Base-by-base conservation (phyloP, 2,329 filamentous ascomycete species). In the Dactylella cylindrospora region DNA sequence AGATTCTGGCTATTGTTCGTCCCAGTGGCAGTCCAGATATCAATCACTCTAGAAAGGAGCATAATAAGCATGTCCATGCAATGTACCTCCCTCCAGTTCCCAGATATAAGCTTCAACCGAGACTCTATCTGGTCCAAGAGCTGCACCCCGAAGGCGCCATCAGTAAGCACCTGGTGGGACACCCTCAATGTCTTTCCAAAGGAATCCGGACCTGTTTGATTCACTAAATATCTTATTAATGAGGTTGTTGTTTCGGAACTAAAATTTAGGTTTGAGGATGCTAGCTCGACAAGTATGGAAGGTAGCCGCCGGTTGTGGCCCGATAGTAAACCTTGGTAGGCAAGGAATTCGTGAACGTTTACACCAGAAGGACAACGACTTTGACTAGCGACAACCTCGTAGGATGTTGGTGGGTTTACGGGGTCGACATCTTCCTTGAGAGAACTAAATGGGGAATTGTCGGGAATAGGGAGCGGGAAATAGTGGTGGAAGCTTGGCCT, bases 11-110 rank as follows among this genome's bases (percentile, higher is more conserved):
- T 67, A 66, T 0, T 51, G 36, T 29, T 22, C 40, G 5, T 52
- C 50, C 1, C 39, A 26, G 3, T 61, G 25, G 70, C 66, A 17
- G 40, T 65, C 45, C 67, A 75, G 0, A 70, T 66, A 19, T 61
- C 47, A 3, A 53, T 43, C 3, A 33, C 36, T 1, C 79, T 76
- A 0, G 81, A 67, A 0, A 73, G 67, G 0, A 86, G 66, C 0
- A 75, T 79, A 3, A 84, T 74, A 1, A 85, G 49, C 0, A 78
- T 74, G 3, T 81, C 77, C 81, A 86, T 84, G 10, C 76, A 75
- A 45, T 79, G 70, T 0, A 72, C 73, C 61, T 86, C 83, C 0
- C 82, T 75, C 79, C 81, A 84, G 36, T 81, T 86, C 0, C 72
- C 70, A 0, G 70, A 68, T 5, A 86, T 77, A 0, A 70, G 67